Evolutionary conservation across 2,329 filamentous ascomycete genomes (phyloP).

Genomic region (Alternaria novae-zelandiae): DNA sequence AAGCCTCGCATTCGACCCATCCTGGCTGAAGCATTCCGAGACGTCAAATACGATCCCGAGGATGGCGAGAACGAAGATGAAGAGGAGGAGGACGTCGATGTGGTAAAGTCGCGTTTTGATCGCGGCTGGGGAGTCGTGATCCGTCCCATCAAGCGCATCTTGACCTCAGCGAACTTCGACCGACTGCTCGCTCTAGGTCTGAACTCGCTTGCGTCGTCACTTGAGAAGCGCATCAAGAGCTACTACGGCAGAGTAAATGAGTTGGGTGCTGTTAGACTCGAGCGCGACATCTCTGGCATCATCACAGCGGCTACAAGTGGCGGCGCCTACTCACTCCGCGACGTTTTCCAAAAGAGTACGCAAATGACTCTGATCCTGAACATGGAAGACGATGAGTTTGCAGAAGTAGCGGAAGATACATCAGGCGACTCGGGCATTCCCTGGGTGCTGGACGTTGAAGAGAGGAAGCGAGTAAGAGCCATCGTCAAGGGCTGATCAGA

Average conservation of each 20-base stretch:
- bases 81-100: constrained; percentile 61
- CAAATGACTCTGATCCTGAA: constrained; percentile 88
- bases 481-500: constrained; percentile 59
- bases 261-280: constrained; percentile 80
- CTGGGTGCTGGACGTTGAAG: constrained; percentile 75
- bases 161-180: constrained; percentile 78
- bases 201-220: constrained; percentile 73
- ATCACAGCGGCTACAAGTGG: constrained; percentile 69
- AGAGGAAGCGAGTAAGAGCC: constrained; percentile 73
- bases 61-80: constrained; percentile 50
- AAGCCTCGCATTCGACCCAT: constrained; percentile 84
- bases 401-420: constrained; percentile 66
- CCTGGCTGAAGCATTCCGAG: constrained; percentile 86
- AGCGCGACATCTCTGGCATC: constrained; percentile 81
- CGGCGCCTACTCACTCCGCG: constrained; percentile 76
- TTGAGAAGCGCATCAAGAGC: constrained; percentile 87
- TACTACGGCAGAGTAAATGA: constrained; percentile 81
- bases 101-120: constrained; percentile 81
- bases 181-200: constrained; percentile 77
- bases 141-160: constrained; percentile 80
- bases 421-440: constrained; percentile 65
- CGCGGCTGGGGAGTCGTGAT: constrained; percentile 85
- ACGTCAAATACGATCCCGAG: constrained; percentile 78
- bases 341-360: constrained; percentile 75
- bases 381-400: constrained; percentile 97